Evolutionary conservation across 139 green algal genomes (phyloP).

Genomic region (Spirogloea muscicola): DNA sequence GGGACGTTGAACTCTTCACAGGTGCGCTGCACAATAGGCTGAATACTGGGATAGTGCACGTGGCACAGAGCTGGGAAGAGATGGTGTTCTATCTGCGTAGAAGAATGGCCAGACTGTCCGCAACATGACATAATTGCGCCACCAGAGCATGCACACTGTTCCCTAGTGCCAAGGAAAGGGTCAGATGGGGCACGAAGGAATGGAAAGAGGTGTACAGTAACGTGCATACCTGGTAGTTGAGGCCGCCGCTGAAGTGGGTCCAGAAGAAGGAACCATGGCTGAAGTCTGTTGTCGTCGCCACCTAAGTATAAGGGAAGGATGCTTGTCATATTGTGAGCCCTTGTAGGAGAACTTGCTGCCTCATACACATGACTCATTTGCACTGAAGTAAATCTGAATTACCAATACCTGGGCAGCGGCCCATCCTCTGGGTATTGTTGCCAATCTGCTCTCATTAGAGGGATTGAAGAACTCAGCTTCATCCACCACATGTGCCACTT

Average conservation of each 20-base stretch:
- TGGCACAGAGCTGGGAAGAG: slow-evolving; percentile 59
- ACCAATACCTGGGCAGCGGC: slow-evolving; percentile 55
- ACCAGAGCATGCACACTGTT: too few species aligned
- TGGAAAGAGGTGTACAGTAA: not conserved
- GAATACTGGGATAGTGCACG: slow-evolving; percentile 51
- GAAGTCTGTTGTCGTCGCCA: slow-evolving; percentile 63
- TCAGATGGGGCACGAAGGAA: not conserved
- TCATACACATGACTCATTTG: too few species aligned
- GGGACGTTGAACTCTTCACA: slow-evolving; percentile 51
- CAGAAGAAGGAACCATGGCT: slow-evolving; percentile 63
- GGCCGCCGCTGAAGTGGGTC: slow-evolving; percentile 66
- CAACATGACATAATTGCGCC: too few species aligned
- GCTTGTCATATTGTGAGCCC: too few species aligned
- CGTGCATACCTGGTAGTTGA: slow-evolving; percentile 63
- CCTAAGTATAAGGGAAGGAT: too few species aligned
- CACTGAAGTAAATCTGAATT: too few species aligned
- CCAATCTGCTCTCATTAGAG: too few species aligned
- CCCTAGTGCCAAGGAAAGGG: not conserved
- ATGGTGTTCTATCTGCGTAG: slow-evolving; percentile 57
- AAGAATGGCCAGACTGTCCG: too few species aligned
- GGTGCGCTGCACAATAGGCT: slow-evolving; percentile 45
- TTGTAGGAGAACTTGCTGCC: too few species aligned
- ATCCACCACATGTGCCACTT: slow-evolving; percentile 64
- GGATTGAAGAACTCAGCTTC: slow-evolving; percentile 49
- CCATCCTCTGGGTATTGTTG: too few species aligned